Conservation (phyloP, 345 rosid species). For the Kernera saxatilis region DNA sequence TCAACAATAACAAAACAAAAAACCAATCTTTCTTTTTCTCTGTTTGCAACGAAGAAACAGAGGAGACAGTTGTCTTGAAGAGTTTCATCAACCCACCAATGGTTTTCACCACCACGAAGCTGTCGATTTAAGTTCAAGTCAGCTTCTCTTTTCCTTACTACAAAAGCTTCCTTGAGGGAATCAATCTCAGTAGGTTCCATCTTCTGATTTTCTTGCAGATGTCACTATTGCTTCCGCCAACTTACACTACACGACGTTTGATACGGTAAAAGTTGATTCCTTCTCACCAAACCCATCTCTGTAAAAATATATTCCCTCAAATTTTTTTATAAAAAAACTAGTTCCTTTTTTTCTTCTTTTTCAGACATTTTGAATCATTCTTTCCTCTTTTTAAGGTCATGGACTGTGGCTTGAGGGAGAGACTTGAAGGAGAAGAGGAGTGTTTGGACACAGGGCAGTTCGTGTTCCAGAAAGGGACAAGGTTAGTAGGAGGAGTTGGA, state of each 20-base stretch:
- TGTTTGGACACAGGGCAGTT: constrained; percentile 68
- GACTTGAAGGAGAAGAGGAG: constrained; percentile 36
- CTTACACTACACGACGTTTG: constrained; percentile 54
- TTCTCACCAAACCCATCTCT: constrained; percentile 18
- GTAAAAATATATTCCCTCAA: neutral
- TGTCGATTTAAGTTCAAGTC: constrained; percentile 79
- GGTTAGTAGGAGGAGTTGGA: constrained; percentile 32
- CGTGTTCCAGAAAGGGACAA: constrained; percentile 48
- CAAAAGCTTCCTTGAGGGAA: constrained; percentile 12
- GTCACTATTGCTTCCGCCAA: constrained; percentile 48
- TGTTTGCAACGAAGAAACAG: constrained; percentile 21
- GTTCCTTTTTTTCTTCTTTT: neutral
- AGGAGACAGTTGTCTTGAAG: constrained; percentile 57
- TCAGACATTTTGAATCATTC: neutral
- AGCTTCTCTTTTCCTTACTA: constrained; percentile 2
- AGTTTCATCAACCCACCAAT: constrained; percentile 63
- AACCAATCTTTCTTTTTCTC: neutral
- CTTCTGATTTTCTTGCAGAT: constrained; percentile 47
- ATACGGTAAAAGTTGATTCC: constrained; percentile 49
- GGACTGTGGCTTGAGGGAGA: constrained; percentile 38
- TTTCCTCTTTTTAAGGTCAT: constrained; percentile 16
- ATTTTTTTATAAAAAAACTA: neutral
- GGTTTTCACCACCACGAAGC: constrained; percentile 64
- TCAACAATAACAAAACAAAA: neutral
- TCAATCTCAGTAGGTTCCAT: constrained; percentile 42